These are phyloP conservation scores for Dactylellina leptospora DNA, from an alignment of 2,329 filamentous ascomycete species.

Conservation along the genomic window DNA sequence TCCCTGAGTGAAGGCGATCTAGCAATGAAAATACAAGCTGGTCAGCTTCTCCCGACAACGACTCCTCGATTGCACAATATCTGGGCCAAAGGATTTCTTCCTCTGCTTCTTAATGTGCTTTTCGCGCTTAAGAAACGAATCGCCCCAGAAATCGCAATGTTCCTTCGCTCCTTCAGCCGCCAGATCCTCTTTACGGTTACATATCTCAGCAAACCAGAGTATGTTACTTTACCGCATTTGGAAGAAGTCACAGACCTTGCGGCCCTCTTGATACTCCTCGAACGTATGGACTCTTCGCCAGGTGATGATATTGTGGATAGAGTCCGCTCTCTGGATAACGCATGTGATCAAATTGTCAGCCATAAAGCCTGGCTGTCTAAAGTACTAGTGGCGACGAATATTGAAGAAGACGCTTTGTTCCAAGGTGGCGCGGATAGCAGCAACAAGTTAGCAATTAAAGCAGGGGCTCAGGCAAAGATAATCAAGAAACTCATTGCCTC, in stretches of 20 bases:
- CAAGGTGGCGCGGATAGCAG: constrained; percentile 71
- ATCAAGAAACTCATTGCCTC: constrained; percentile 68
- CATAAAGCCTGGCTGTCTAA: constrained; percentile 56
- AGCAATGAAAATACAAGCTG: constrained; percentile 77
- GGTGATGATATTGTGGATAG: constrained; percentile 62
- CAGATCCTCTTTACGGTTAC: constrained; percentile 77
- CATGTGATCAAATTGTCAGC: constrained; percentile 76
- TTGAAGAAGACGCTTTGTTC: constrained; percentile 54
- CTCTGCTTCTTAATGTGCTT: constrained; percentile 86
- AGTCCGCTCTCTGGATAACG: constrained; percentile 73
- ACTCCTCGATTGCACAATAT: constrained; percentile 81
- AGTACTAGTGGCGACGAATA: constrained; percentile 55
- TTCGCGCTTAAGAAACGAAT: constrained; percentile 81
- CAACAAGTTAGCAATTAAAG: constrained; percentile 77
- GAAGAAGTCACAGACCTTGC: constrained; percentile 54
- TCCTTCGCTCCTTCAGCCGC: constrained; percentile 86
- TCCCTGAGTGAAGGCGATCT: constrained; percentile 76
- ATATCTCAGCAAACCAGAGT: constrained; percentile 71
- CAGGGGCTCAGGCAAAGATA: constrained; percentile 73
- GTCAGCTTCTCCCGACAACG: constrained; percentile 80
- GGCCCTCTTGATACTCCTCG: constrained; percentile 54
- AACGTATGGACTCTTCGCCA: constrained; percentile 62
- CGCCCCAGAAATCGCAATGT: constrained; percentile 82
- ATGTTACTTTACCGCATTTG: constrained; percentile 55
- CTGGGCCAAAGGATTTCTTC: constrained; percentile 88